These are phyloP conservation scores for Pythium apleroticum DNA, from an alignment of 352 stramenopile species.

Conservation along the genomic window DNA sequence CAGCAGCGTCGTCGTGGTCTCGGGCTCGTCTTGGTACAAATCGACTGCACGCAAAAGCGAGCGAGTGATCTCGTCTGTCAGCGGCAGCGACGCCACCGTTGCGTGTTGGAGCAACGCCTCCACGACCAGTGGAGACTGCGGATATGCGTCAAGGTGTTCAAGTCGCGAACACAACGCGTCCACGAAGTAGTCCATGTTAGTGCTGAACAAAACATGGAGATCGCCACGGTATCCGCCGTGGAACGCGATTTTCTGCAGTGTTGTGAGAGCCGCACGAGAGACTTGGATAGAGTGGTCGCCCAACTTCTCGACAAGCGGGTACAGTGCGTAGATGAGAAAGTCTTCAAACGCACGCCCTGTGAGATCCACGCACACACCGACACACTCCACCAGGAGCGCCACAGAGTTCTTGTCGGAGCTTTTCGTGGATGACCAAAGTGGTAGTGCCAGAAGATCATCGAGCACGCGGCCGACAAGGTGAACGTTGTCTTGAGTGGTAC, in stretches of 20 bases:
- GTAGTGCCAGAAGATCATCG: slow-evolving; percentile 64
- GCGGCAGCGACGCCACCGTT: slow-evolving; percentile 59
- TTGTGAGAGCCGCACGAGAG: slow-evolving; percentile 63
- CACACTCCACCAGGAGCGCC: slow-evolving; percentile 70
- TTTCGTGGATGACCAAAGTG: slow-evolving; percentile 19
- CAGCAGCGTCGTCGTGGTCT: slow-evolving; percentile 10
- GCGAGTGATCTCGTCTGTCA: slow-evolving; percentile 73
- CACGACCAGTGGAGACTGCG: slow-evolving; percentile 73
- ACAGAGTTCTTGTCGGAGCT: slow-evolving; percentile 12
- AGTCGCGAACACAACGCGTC: slow-evolving; percentile 74
- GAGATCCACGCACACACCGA: slow-evolving; percentile 75
- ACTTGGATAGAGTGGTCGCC: slow-evolving; percentile 58
- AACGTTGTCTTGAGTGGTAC: slow-evolving; percentile 36
- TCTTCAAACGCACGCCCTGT: slow-evolving; percentile 46
- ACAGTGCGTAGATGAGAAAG: slow-evolving; percentile 74
- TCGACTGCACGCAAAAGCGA: slow-evolving; percentile 76
- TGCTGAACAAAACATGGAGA: slow-evolving; percentile 64
- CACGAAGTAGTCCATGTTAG: slow-evolving; percentile 89
- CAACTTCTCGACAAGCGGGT: slow-evolving; percentile 85
- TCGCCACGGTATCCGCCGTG: slow-evolving; percentile 43
- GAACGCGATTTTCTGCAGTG: slow-evolving; percentile 68
- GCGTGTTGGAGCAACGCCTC: slow-evolving; percentile 69
- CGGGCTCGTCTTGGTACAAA: slow-evolving; percentile 51
- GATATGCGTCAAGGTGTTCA: slow-evolving; percentile 65
- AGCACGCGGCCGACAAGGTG: slow-evolving; percentile 72